phyloP scores from a whole-genome alignment of 768 basidiomycete species.

The Psilocybe cyanescens region DNA sequence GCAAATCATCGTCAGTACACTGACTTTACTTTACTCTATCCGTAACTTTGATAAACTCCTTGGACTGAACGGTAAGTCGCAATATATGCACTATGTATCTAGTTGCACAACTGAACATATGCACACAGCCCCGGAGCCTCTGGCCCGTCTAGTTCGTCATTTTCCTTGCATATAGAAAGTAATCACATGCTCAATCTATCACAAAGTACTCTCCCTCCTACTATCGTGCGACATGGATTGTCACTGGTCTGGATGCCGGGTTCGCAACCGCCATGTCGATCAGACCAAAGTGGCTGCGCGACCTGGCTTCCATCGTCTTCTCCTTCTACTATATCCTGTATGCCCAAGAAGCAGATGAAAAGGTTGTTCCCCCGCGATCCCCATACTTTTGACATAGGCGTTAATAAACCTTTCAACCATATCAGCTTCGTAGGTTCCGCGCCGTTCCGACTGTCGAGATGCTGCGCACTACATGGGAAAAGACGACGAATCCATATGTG shows the following conservation, averaged over 20 bases:
- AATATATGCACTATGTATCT: slow-evolving; percentile 7
- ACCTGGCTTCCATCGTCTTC: slow-evolving; percentile 85
- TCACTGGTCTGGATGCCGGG: slow-evolving; percentile 93
- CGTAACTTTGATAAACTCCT: slow-evolving; percentile 86
- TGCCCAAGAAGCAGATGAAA: slow-evolving; percentile 94
- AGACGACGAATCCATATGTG: slow-evolving; percentile 92
- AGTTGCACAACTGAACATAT: slow-evolving; percentile 1
- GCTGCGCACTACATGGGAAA: slow-evolving; percentile 96
- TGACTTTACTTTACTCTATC: slow-evolving; percentile 83
- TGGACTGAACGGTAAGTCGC: slow-evolving; percentile 71
- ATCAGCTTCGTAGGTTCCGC: slow-evolving; percentile 85
- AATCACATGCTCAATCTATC: slow-evolving; percentile 6
- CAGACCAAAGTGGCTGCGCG: slow-evolving; percentile 88
- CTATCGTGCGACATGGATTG: slow-evolving; percentile 96
- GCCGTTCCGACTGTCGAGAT: slow-evolving; percentile 96
- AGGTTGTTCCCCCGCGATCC: slow-evolving; percentile 49
- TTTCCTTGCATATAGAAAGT: not conserved
- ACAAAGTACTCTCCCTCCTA: slow-evolving; percentile 87
- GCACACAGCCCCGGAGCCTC: slow-evolving; percentile 83
- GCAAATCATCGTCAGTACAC: slow-evolving; percentile 87
- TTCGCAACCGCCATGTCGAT: slow-evolving; percentile 96
- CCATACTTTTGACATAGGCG: not conserved
- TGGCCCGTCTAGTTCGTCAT: slow-evolving; percentile 77
- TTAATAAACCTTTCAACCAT: not conserved
- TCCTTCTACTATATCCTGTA: slow-evolving; percentile 86